Percentiles rank a stretch among this genome's conserved stretches.
phyloP scores from a whole-genome alignment of 306 rosid genomes.

The Lathyrus tuberosus region DNA sequence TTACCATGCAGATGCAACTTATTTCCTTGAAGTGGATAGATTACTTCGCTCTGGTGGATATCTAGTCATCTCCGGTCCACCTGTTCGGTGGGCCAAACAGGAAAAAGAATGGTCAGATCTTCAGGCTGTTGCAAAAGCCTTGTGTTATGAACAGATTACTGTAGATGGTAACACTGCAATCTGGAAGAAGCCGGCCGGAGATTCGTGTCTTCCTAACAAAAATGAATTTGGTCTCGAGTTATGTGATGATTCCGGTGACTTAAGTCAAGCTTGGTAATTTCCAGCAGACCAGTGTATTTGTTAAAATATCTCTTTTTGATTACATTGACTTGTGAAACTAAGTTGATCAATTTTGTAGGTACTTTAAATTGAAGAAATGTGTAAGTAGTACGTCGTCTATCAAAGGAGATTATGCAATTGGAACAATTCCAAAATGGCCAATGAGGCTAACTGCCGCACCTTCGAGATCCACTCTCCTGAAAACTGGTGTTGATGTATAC shows the following conservation, averaged over 20 bases:
- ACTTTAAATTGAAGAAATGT: constrained; percentile 80
- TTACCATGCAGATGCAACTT: constrained; percentile 77
- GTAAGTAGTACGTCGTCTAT: constrained; percentile 66
- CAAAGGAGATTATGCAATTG: constrained; percentile 77
- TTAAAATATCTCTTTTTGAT: constrained; percentile 6
- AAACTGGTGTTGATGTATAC: constrained; percentile 70
- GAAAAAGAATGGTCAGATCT: constrained; percentile 99
- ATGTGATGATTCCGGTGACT: constrained; percentile 76
- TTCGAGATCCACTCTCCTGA: constrained; percentile 63
- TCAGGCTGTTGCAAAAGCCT: constrained; percentile 84
- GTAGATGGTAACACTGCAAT: constrained; percentile 89
- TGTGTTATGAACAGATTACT: constrained; percentile 83
- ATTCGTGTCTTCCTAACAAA: constrained; percentile 76
- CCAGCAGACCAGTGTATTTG: neutral
- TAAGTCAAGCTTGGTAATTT: constrained; percentile 82
- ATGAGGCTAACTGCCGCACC: constrained; percentile 71
- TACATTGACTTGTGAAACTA: constrained; percentile 28
- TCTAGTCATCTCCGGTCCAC: constrained; percentile 92
- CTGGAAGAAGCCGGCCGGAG: constrained; percentile 85
- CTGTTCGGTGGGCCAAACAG: constrained; percentile 92
- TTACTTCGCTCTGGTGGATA: constrained; percentile 95
- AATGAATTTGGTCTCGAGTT: constrained; percentile 80
- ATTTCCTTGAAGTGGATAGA: constrained; percentile 93
- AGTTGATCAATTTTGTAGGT: constrained; percentile 62
- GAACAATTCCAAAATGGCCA: constrained; percentile 86